A percentile compares a stretch with the other conserved stretches of the same genome.
Evolutionary conservation across 1,139 yeast species (phyloP).

Genomic region (Citeromyces siamensis): DNA sequence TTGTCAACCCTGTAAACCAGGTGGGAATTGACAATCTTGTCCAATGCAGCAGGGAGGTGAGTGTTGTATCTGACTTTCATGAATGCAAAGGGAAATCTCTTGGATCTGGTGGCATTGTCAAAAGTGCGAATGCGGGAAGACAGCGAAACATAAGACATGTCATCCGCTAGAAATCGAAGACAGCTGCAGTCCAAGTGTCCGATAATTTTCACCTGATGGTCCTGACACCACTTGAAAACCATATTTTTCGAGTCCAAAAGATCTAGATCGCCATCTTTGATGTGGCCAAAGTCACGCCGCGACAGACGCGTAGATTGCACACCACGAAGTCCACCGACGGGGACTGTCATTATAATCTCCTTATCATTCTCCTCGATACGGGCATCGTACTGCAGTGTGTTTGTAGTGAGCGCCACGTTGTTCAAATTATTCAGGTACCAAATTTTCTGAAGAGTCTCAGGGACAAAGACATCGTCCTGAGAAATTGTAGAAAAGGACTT

Average conservation of each 20-base stretch:
- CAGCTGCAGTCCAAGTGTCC: conserved; percentile 7
- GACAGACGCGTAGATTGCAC: background rate
- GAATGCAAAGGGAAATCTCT: conserved; percentile 31
- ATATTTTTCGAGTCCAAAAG: background rate
- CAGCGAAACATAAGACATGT: conserved; percentile 20
- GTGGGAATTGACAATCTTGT: conserved; percentile 19
- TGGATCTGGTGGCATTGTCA: conserved; percentile 11
- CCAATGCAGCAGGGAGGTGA: conserved; percentile 20
- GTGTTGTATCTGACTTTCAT: conserved; percentile 32
- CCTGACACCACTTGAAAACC: conserved; percentile 8
- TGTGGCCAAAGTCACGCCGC: background rate
- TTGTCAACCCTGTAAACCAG: conserved; percentile 21
- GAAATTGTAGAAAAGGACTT: conserved; percentile 4
- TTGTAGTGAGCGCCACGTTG: background rate
- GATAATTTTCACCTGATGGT: conserved; percentile 37
- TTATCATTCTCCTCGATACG: background rate
- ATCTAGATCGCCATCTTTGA: background rate
- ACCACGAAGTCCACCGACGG: background rate
- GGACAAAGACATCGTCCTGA: background rate
- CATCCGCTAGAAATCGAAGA: conserved; percentile 5
- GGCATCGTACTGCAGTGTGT: background rate
- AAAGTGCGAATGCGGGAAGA: conserved; percentile 17
- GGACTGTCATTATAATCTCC: background rate
- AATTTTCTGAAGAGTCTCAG: background rate
- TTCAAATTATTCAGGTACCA: background rate